These are phyloP conservation scores for Saturnispora diversa DNA, from an alignment of 805 yeast species.

Conservation along the genomic window DNA sequence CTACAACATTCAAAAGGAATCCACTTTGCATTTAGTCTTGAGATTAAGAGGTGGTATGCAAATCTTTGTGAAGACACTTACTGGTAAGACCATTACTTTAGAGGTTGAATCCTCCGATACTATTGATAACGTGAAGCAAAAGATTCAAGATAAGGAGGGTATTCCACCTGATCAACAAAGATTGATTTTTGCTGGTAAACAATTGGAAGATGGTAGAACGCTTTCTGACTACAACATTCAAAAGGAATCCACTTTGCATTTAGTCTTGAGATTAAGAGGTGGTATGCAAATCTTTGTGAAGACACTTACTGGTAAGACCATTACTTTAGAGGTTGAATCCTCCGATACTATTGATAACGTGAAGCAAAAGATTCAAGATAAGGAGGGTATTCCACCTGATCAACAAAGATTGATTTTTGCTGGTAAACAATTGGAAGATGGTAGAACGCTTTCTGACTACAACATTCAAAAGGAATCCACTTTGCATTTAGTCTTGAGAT, in stretches of 20 bases:
- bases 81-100: constrained; percentile 68
- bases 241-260: constrained; percentile 96
- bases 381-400: constrained; percentile 97
- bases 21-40: constrained; percentile 67
- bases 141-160: constrained; percentile 96
- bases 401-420: constrained; percentile 96
- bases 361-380: constrained; percentile 93
- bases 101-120: constrained; percentile 98
- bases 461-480: constrained; percentile 98
- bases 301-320: constrained; percentile 55
- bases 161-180: constrained; percentile 99
- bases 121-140: constrained; percentile 92
- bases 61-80: constrained; percentile 48
- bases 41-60: constrained; percentile 86
- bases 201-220: constrained; percentile 98
- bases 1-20: constrained; percentile 47
- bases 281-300: constrained; percentile 59
- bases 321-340: constrained; percentile 93
- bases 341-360: constrained; percentile 97
- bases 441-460: constrained; percentile 95
- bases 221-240: constrained; percentile 99
- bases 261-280: constrained; percentile 82
- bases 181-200: constrained; percentile 99
- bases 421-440: constrained; percentile 95
- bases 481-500: constrained; percentile 89